phyloP scores from a whole-genome alignment of 768 basidiomycete genomes.

The Lactarius hengduanensis region DNA sequence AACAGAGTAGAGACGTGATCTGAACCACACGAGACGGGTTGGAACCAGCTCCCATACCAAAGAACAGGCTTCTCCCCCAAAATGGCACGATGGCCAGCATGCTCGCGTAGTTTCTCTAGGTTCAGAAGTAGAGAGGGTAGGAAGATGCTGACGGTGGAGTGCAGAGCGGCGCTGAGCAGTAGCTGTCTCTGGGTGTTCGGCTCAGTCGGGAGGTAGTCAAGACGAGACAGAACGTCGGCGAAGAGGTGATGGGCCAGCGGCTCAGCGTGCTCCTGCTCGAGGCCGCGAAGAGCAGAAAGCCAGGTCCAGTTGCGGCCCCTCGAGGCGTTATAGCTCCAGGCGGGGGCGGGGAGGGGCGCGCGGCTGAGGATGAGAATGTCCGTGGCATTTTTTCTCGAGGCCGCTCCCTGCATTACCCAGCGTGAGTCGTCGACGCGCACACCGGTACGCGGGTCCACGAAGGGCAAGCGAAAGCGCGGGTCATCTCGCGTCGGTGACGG shows the following conservation, averaged over 20 bases:
- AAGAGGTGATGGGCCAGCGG: conserved; percentile 13
- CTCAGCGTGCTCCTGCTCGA: conserved; percentile 13
- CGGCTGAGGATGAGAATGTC: conserved; percentile 19
- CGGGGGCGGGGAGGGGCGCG: conserved; percentile 23
- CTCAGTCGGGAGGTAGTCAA: neutral
- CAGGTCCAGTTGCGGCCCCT: conserved; percentile 15
- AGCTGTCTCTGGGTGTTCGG: neutral
- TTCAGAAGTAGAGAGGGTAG: conserved; percentile 20
- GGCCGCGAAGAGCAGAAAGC: conserved; percentile 13
- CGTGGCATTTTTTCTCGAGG: conserved; percentile 5
- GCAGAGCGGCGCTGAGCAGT: conserved; percentile 16
- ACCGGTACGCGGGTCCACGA: conserved; percentile 22
- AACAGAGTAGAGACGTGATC: conserved; percentile 7
- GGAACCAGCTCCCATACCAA: conserved; percentile 27
- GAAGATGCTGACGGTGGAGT: conserved; percentile 23
- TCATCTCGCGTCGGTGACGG: conserved; percentile 4
- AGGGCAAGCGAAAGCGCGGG: neutral
- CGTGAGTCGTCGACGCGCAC: conserved; percentile 20
- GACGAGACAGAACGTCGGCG: conserved; percentile 8
- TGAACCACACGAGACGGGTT: conserved; percentile 17
- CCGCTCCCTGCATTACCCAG: conserved; percentile 11
- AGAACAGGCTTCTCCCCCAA: conserved; percentile 21
- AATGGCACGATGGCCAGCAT: conserved; percentile 10
- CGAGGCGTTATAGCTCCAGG: conserved; percentile 22
- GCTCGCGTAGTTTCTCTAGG: conserved; percentile 12